phyloP scores from a whole-genome alignment of 2,329 filamentous ascomycete genomes.

The Fusarium nodosum region DNA sequence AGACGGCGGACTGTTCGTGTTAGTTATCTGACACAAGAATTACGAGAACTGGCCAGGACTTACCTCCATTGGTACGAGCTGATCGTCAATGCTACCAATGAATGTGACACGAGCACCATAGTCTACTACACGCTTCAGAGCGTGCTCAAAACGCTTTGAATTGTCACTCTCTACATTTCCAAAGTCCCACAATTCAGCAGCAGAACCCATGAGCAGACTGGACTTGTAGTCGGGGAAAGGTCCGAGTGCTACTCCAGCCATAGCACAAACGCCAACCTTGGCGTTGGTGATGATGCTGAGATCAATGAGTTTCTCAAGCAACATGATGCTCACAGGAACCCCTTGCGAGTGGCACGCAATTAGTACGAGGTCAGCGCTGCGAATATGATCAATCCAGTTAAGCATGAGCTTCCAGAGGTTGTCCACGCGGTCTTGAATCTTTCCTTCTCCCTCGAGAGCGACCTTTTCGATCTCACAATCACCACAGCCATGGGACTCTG shows the following conservation, averaged over 20 bases:
- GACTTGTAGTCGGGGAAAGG: conserved; percentile 94
- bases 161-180: conserved; percentile 84
- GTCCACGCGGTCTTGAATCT: conserved; percentile 88
- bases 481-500: conserved; percentile 77
- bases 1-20: conserved; percentile 79
- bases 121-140: conserved; percentile 79
- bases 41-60: conserved; percentile 39
- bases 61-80: conserved; percentile 92
- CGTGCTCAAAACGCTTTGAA: conserved; percentile 82
- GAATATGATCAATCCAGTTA: conserved; percentile 94
- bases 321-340: conserved; percentile 92
- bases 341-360: conserved; percentile 97
- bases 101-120: conserved; percentile 88
- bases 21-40: conserved; percentile 20
- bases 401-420: conserved; percentile 94
- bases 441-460: conserved; percentile 93
- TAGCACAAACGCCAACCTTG: conserved; percentile 87
- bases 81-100: conserved; percentile 95
- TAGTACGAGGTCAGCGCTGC: conserved; percentile 87
- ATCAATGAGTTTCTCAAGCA: conserved; percentile 91
- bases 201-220: conserved; percentile 87
- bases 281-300: conserved; percentile 84
- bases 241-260: conserved; percentile 92
- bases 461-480: conserved; percentile 92
- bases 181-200: conserved; percentile 96